Base-by-base conservation (phyloP, 2,329 filamentous ascomycete species). In the Fusarium aywerte region DNA sequence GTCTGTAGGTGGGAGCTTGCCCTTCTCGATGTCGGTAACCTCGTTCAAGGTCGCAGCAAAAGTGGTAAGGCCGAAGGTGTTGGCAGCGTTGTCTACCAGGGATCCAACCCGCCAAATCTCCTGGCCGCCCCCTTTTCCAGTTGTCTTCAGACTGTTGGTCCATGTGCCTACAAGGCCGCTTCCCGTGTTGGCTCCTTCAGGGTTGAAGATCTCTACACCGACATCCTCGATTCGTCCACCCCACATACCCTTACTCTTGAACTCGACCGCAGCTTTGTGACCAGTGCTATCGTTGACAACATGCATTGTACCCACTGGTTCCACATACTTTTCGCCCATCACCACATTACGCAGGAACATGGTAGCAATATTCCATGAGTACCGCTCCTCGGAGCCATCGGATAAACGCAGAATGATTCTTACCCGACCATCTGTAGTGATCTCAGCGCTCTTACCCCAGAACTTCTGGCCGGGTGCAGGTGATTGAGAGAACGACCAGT, bases 241-340 rank as follows among this genome's bases (percentile, higher is more conserved):
- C 80, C 98, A 99, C 92, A 99, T 97, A 68, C 96, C 95, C 75
- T 96, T 96, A 55, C 90, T 88, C 76, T 96, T 96, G 82, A 99
- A 99, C 58, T 95, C 93, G 44, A 93, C 88, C n/a, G 90, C 84
- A 2, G 93, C 92, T 76, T 92, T 94, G 69, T 91, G 89, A 9
- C 94, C 93, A 0, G 90, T 93, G 7, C 86, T 90, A 74, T 99
- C 96, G 76, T 95, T 95, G 68, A 87, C 81, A 32, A 99, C 87
- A 23, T 90, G 89, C 92, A 98, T 96, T 40, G 87, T 92, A 43
- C 94, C 94, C 1, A 96, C 92, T 0, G 96, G 96, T 79, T 99
- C 96, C 13, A 98, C 89, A 76, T 99, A 99, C 79, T 98, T 99
- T 79, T 99, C 96, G 36, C 96, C 96, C 73, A 97, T 95, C 55